Percentiles rank a stretch among this genome's conserved stretches.
Evolutionary conservation across 2,329 filamentous ascomycete species (phyloP).

Genomic region (Trichoderma sp.): DNA sequence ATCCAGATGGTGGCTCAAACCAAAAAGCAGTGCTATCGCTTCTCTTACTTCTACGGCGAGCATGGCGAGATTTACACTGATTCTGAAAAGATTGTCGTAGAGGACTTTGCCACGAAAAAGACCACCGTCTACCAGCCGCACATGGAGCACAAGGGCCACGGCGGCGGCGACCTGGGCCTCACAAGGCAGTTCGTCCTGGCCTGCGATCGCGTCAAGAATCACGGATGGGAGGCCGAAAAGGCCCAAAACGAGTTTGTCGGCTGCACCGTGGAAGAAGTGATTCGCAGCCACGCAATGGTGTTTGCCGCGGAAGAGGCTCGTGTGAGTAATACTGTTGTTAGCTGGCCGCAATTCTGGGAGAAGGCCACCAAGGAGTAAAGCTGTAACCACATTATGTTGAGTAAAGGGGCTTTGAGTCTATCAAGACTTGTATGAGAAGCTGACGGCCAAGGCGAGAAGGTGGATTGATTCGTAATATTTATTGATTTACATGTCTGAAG

Average conservation of each 20-base stretch:
- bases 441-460: neutral
- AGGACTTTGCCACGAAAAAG: constrained; percentile 53
- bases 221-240: constrained; percentile 62
- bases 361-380: constrained; percentile 24
- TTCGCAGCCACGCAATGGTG: constrained; percentile 89
- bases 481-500: neutral
- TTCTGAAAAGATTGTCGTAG: constrained; percentile 71
- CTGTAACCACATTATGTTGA: neutral
- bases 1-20: constrained; percentile 96
- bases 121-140: constrained; percentile 34
- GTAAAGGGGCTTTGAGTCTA: too few species aligned
- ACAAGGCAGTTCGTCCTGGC: constrained; percentile 81
- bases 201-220: constrained; percentile 75
- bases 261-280: constrained; percentile 80
- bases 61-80: constrained; percentile 86
- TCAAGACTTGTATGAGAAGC: neutral
- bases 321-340: constrained; percentile 65
- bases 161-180: constrained; percentile 55
- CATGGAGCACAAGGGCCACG: constrained; percentile 42
- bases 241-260: constrained; percentile 78
- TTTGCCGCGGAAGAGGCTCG: constrained; percentile 93
- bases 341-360: constrained; percentile 78
- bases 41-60: constrained; percentile 83
- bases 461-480: neutral
- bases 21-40: constrained; percentile 80